Evolutionary conservation across 192 early-diverging fungal species (phyloP), one percentile per base, ranked within the genome.

Genomic region (Gryganskiella cystojenkinii): DNA sequence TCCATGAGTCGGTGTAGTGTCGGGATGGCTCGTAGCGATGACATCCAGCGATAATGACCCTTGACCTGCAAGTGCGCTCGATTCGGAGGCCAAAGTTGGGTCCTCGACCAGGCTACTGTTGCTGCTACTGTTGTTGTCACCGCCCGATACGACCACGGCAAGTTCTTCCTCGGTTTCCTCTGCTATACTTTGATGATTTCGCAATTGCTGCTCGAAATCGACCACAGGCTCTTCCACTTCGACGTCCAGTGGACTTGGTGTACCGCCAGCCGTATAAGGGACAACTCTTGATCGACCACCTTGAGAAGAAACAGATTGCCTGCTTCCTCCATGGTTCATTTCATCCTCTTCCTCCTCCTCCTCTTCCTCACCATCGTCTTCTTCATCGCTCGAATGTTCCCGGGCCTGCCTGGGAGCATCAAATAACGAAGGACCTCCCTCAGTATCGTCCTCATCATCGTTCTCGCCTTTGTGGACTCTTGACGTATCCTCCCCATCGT

Each of bases 191-290:
- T 56, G 28, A 13, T 24, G 24, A 19, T 25, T 56, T 19, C 9
- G 4, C 47, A 50, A n/a, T 14, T 4, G 19, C n/a, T 33, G 19
- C 6, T 25, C 27, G 19, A 31, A 56, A 10, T 74, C 63, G 22
- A 58, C 42, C 1, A 57, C 33, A n/a, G n/a, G n/a, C 6, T 76
- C 73, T 47, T 78, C 66, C 61, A 64, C 53, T 11, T 64, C 61
- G 11, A 69, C 66, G 33, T 69, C 66, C 30, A 78, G 24, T 33
- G 65, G 73, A 19, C 60, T 64, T 25, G 30, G 15, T 25, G 52
- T 22, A 19, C 52, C 33, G 27, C 24, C 33, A 42, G 64, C 58
- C 15, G 49, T 33, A 17, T 71, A 71, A 4, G 70, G 70, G 2
- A 71, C 24, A 35, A 71, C 61, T 13, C 42, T 67, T 19, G 54